A percentile compares a stretch with the other conserved stretches of the same genome.
These are phyloP conservation scores for Boletus vinaceobasis DNA, from an alignment of 768 basidiomycete genomes.

Conservation along the genomic window DNA sequence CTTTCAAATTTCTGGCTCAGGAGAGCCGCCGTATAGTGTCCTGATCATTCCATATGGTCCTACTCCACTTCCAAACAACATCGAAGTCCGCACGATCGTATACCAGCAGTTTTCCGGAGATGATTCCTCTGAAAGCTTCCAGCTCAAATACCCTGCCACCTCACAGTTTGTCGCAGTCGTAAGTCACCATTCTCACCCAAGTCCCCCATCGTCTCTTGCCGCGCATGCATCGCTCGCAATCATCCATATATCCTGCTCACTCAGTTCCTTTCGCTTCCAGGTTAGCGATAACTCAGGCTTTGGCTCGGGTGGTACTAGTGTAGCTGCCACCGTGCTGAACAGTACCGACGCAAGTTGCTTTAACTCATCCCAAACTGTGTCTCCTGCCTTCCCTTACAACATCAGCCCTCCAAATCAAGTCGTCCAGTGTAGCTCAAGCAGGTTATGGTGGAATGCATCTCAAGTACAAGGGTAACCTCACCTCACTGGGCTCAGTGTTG, in stretches of 20 bases:
- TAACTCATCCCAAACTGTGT: slow-evolving; percentile 43
- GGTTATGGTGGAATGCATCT: slow-evolving; percentile 61
- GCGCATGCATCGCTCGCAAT: neutral
- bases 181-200: slow-evolving; percentile 31
- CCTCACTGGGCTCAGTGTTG: neutral
- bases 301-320: slow-evolving; percentile 73
- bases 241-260: neutral
- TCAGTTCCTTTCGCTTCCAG: slow-evolving; percentile 27
- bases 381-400: slow-evolving; percentile 56
- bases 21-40: slow-evolving; percentile 63
- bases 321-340: slow-evolving; percentile 50
- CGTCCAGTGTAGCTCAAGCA: slow-evolving; percentile 59
- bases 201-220: neutral
- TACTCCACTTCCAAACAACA: slow-evolving; percentile 54
- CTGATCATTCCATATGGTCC: slow-evolving; percentile 68
- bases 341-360: slow-evolving; percentile 61
- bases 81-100: slow-evolving; percentile 62
- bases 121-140: slow-evolving; percentile 43
- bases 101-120: slow-evolving; percentile 49
- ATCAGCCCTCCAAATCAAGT: slow-evolving; percentile 61
- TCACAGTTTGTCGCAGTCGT: slow-evolving; percentile 79
- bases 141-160: slow-evolving; percentile 60
- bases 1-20: slow-evolving; percentile 56
- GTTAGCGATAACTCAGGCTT: slow-evolving; percentile 60
- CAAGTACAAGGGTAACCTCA: slow-evolving; percentile 50